phyloP scores from a whole-genome alignment of 164 flowering plant species.

The Cinnamomum chago region DNA sequence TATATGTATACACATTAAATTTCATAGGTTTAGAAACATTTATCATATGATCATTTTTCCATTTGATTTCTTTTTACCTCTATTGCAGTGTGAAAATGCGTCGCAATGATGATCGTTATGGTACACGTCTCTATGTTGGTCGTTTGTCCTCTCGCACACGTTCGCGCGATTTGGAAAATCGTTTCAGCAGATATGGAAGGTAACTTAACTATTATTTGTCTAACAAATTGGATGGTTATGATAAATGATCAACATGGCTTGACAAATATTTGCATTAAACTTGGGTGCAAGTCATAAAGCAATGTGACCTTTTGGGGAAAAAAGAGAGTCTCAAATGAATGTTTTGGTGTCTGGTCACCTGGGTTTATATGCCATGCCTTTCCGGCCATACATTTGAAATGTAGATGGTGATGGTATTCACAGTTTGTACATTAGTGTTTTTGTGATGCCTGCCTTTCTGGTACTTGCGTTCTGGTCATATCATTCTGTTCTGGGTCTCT shows the following conservation, averaged over 20 bases:
- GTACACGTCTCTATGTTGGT: slow-evolving; percentile 16
- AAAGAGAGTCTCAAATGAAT: no score
- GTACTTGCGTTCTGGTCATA: background rate
- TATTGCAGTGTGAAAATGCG: slow-evolving; percentile 10
- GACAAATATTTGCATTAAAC: no score
- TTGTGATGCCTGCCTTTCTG: background rate
- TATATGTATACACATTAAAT: no score
- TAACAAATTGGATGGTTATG: background rate
- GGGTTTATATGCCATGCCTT: no score
- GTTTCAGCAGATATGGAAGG: slow-evolving; percentile 23
- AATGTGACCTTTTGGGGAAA: no score
- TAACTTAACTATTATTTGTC: background rate
- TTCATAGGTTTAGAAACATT: no score
- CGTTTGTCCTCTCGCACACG: slow-evolving; percentile 14
- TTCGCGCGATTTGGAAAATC: slow-evolving; percentile 19
- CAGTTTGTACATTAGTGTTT: no score
- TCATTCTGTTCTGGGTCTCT: background rate
- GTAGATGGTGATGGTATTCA: no score
- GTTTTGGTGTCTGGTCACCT: no score
- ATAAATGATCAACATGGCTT: background rate
- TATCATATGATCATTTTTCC: background rate
- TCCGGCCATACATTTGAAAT: no score
- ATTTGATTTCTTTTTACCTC: background rate
- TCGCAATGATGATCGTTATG: slow-evolving; percentile 15
- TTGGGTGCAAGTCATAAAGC: no score